phyloP scores from a whole-genome alignment of 148 eudicot species.

The Fagopyrum esculentum region DNA sequence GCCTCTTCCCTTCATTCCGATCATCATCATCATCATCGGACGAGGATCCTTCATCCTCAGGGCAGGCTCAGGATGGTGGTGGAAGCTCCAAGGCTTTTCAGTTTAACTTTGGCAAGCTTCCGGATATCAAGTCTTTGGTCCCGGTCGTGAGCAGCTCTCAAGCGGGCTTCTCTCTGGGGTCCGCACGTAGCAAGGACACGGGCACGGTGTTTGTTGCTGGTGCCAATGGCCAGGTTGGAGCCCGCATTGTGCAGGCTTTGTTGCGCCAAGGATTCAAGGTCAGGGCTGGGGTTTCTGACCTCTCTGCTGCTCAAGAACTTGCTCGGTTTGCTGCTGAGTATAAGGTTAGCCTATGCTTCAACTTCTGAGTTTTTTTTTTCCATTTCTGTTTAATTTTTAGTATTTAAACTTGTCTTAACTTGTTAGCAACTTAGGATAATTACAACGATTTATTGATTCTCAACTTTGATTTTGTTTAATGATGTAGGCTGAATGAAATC shows the following conservation, averaged over 20 bases:
- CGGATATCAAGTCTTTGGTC: constrained; percentile 59
- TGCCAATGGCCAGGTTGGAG: constrained; percentile 70
- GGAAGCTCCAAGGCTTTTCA: constrained; percentile 34
- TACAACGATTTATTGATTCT: not conserved
- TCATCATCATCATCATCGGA: not conserved
- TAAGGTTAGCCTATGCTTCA: constrained; percentile 41
- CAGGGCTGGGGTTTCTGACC: constrained; percentile 89
- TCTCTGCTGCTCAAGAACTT: constrained; percentile 75
- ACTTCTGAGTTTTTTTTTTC: not conserved
- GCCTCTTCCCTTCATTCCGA: constrained; percentile 26
- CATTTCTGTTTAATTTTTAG: not conserved
- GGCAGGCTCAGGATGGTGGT: constrained; percentile 2
- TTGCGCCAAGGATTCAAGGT: constrained; percentile 70
- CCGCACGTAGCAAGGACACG: constrained; percentile 53
- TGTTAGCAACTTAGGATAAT: not conserved
- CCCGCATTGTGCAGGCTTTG: constrained; percentile 57
- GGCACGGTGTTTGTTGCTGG: constrained; percentile 93
- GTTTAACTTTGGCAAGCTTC: constrained; percentile 44
- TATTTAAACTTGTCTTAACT: not conserved
- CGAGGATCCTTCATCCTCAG: not conserved
- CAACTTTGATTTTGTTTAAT: not conserved
- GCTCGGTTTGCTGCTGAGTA: constrained; percentile 73
- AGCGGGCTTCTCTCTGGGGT: constrained; percentile 21
- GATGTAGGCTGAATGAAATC: not conserved
- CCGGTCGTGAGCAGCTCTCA: constrained; percentile 43